Conservation (phyloP, 331 rosid species). For the Quercus tomentella region DNA sequence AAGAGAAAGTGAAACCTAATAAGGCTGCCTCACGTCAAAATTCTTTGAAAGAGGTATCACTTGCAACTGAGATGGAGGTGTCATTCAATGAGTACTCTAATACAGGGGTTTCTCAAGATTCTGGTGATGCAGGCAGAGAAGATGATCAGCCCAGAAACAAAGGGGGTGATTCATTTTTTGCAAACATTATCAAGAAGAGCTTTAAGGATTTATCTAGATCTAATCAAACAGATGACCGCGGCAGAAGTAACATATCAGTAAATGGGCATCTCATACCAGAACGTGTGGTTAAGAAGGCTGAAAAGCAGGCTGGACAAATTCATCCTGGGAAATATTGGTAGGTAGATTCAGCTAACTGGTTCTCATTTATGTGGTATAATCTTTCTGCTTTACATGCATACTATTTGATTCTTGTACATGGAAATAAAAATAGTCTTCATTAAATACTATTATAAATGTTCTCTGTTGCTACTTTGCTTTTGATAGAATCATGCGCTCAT, state of each 20-base stretch:
- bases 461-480: not conserved
- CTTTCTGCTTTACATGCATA: not conserved
- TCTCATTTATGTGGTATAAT: not conserved
- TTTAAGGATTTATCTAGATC: slow-evolving; percentile 57
- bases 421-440: not conserved
- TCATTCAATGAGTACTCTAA: slow-evolving; percentile 75
- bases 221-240: slow-evolving; percentile 43
- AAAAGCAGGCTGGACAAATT: slow-evolving; percentile 85
- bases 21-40: slow-evolving; percentile 65
- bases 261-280: slow-evolving; percentile 70
- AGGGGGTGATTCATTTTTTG: slow-evolving; percentile 73
- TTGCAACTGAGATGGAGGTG: slow-evolving; percentile 88
- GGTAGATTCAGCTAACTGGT: slow-evolving; percentile 19
- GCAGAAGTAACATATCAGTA: slow-evolving; percentile 51
- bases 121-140: slow-evolving; percentile 61
- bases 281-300: slow-evolving; percentile 76
- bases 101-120: slow-evolving; percentile 62
- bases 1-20: slow-evolving; percentile 58
- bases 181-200: slow-evolving; percentile 81
- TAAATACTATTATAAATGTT: not conserved
- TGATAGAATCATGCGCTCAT: not conserved
- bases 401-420: not conserved
- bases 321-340: slow-evolving; percentile 94
- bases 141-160: slow-evolving; percentile 59
- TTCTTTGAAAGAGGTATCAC: slow-evolving; percentile 73